Evolutionary conservation across 495 filamentous ascomycete genomes (phyloP), one percentile per base, ranked within the genome.

Genomic region (Penicillium mononematosum): DNA sequence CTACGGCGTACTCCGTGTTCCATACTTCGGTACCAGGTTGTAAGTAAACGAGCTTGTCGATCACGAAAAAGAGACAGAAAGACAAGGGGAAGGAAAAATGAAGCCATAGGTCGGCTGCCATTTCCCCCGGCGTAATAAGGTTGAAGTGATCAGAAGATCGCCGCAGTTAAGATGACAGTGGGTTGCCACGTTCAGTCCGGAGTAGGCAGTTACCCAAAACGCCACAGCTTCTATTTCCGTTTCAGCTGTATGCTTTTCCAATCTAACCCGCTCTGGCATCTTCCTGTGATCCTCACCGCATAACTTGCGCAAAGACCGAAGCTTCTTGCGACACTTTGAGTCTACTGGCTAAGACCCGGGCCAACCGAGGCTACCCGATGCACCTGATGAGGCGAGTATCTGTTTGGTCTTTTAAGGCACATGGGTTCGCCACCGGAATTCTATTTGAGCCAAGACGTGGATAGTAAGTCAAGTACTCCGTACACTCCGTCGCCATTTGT

Each of bases 101-200:
- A 31, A 48, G 24, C 50, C 12, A 41, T n/a, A 38, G 4, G 6
- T 14, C 10, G 14, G 38, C 19, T 9, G 25, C 9, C 12, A 34
- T 45, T 2, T 55, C n/a, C 41, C 27, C 36, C 31, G 17, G 22
- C 11, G 31, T 46, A 62, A 59, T 65, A 63, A 63, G 63, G 57
- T 59, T 60, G 20, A 36, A 27, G 29, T 29, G 43, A 59, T 55
- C 44, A 63, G 50, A 54, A 17, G 66, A 68, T 68, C 63, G 46
- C 38, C 50, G 54, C 14, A 12, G 25, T 58, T 56, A 58, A 58
- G 56, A 65, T 65, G 55, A 45, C 53, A 47, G 60, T 68, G 66
- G 63, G 58, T 58, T 50, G 39, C 63, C 63, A 66, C 63, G 63
- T 66, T 68, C 56, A 55, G 49, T 24, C 63, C 24, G 57, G 29